phyloP scores from a whole-genome alignment of 2,329 filamentous ascomycete genomes.

The Xylariaceae sp. region DNA sequence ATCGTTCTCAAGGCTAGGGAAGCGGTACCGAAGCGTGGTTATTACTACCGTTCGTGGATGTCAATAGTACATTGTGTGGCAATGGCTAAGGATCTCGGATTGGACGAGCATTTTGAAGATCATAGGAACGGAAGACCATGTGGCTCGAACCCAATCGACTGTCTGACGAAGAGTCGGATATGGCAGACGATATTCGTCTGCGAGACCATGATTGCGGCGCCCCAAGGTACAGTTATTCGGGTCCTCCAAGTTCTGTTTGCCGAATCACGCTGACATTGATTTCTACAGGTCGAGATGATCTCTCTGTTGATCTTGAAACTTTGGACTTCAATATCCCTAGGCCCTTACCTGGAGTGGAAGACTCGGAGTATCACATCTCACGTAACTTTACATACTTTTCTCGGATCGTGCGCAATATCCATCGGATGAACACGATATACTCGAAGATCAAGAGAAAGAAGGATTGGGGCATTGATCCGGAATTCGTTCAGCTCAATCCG shows the following conservation, averaged over 20 bases:
- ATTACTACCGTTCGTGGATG: conserved; percentile 98
- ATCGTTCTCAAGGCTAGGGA: conserved; percentile 88
- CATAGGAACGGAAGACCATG: conserved; percentile 72
- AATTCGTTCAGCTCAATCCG: conserved; percentile 75
- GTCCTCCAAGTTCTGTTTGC: neutral
- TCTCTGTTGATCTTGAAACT: conserved; percentile 68
- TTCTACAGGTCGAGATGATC: conserved; percentile 65
- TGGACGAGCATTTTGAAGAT: conserved; percentile 80
- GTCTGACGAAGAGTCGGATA: conserved; percentile 76
- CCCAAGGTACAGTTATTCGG: conserved; percentile 62
- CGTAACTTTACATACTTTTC: conserved; percentile 81
- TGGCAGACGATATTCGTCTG: conserved; percentile 87
- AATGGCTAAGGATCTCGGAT: conserved; percentile 86
- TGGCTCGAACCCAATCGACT: conserved; percentile 66
- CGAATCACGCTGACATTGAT: conserved; percentile 5
- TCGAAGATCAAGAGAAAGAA: conserved; percentile 65
- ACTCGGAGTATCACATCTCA: conserved; percentile 71
- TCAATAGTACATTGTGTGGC: conserved; percentile 85
- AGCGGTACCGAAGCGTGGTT: conserved; percentile 86
- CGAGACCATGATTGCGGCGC: conserved; percentile 89
- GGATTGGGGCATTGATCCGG: conserved; percentile 83
- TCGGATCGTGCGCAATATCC: conserved; percentile 72
- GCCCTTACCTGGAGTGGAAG: conserved; percentile 63
- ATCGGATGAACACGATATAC: conserved; percentile 72
- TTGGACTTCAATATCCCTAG: conserved; percentile 69